Base-by-base conservation (phyloP, 106 monocot genomes). In the Gastrodia elata region DNA sequence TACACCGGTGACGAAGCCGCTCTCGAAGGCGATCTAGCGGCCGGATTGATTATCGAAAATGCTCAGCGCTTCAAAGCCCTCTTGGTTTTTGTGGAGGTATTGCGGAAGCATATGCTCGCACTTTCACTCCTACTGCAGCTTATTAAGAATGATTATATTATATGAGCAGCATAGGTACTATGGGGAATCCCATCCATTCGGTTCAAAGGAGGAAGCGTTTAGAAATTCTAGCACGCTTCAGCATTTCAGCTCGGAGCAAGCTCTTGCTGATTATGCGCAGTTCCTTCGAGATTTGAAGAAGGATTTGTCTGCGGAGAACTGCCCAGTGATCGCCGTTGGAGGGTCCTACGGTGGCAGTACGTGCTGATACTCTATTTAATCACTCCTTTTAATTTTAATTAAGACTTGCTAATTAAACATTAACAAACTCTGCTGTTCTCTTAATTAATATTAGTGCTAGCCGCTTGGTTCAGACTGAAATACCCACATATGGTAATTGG, bases 71-170 rank as follows among this genome's bases (percentile, higher is more conserved):
- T 84, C 35, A 59, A 43, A 8, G 79, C 82, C 2, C 65, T 88
- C 0, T 11, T 84, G 28, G 71, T 88, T 56, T 78, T 84, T 43
- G 74, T 84, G 11, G 82, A 84, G 77, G 83, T 86, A n/a, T n/a
- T n/a, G n/a, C n/a, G n/a, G n/a, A n/a, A n/a, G n/a, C n/a, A n/a
- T n/a, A n/a, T n/a, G n/a, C n/a, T n/a, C n/a, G n/a, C n/a, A n/a
- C n/a, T n/a, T n/a, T n/a, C n/a, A n/a, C n/a, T n/a, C n/a, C n/a
- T n/a, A n/a, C n/a, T n/a, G n/a, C n/a, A n/a, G n/a, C n/a, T n/a
- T n/a, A n/a, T n/a, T n/a, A n/a, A n/a, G n/a, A 13, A 42, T 42
- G 13, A 8, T 42, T 42, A 42, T 42, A 13, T 42, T 42, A 8
- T 0, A 6, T 42, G 13, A 65, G 38, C 55, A 82, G 81, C 76